phyloP scores from a whole-genome alignment of 1,284 basidiomycete genomes.

The Sphagnurus paluster region DNA sequence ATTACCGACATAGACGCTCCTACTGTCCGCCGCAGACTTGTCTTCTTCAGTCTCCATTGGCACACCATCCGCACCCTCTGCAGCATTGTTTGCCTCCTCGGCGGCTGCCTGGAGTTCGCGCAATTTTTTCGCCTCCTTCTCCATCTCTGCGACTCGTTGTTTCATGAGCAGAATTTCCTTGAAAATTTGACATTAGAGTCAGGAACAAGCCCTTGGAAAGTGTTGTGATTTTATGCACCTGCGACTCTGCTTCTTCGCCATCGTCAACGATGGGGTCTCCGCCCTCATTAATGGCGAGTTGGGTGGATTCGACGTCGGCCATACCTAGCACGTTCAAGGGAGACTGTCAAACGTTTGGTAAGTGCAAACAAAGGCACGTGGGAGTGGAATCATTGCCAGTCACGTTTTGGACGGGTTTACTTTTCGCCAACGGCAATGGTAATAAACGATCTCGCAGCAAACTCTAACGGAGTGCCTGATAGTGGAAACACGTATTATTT shows the following conservation, averaged over 20 bases:
- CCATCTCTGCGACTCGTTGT: slow-evolving; percentile 91
- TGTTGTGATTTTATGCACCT: slow-evolving; percentile 33
- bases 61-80: slow-evolving; percentile 40
- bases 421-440: neutral
- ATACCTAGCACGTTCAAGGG: slow-evolving; percentile 23
- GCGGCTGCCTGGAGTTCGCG: slow-evolving; percentile 90
- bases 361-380: slow-evolving; percentile 22
- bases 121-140: slow-evolving; percentile 85
- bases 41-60: slow-evolving; percentile 79
- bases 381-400: slow-evolving; percentile 19
- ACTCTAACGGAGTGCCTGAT: too few species aligned
- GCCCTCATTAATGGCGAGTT: slow-evolving; percentile 33
- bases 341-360: slow-evolving; percentile 6
- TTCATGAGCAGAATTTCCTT: slow-evolving; percentile 89
- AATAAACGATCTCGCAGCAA: too few species aligned
- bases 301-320: slow-evolving; percentile 43
- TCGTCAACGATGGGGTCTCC: slow-evolving; percentile 48
- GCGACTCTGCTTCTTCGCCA: slow-evolving; percentile 59
- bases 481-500: too few species aligned
- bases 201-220: slow-evolving; percentile 7
- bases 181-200: slow-evolving; percentile 19
- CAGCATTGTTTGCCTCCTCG: slow-evolving; percentile 54
- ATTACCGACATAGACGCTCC: slow-evolving; percentile 97
- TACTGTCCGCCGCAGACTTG: slow-evolving; percentile 74
- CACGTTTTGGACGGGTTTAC: neutral